phyloP scores from a whole-genome alignment of 495 filamentous ascomycete genomes.

The Neurospora terricola region DNA sequence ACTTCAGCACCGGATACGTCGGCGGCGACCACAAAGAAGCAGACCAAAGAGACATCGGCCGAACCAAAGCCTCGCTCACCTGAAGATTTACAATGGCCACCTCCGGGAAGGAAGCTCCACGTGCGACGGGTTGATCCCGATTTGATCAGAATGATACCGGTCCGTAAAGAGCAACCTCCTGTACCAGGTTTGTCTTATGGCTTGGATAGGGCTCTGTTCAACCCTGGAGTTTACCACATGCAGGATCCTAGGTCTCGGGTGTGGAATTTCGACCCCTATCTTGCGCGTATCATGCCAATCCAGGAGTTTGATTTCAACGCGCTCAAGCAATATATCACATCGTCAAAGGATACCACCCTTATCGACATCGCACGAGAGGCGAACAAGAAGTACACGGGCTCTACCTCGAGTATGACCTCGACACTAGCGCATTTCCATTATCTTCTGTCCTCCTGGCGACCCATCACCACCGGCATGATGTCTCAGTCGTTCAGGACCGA shows the following conservation, averaged over 20 bases:
- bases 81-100: slow-evolving; percentile 4
- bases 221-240: slow-evolving; percentile 84
- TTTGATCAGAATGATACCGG: slow-evolving; percentile 20
- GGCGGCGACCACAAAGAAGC: neutral
- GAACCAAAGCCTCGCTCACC: neutral
- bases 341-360: slow-evolving; percentile 69
- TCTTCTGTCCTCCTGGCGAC: slow-evolving; percentile 75
- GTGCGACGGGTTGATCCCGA: slow-evolving; percentile 19
- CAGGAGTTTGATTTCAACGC: slow-evolving; percentile 85
- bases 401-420: slow-evolving; percentile 91
- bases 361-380: slow-evolving; percentile 51
- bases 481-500: slow-evolving; percentile 56
- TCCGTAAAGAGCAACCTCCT: slow-evolving; percentile 44
- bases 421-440: slow-evolving; percentile 86
- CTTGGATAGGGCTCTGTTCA: slow-evolving; percentile 87
- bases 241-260: slow-evolving; percentile 82
- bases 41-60: neutral
- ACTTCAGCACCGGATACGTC: slow-evolving; percentile 8
- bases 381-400: slow-evolving; percentile 81
- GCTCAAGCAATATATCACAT: slow-evolving; percentile 75
- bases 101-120: neutral
- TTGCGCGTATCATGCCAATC: slow-evolving; percentile 83
- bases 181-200: slow-evolving; percentile 70
- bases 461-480: slow-evolving; percentile 51
- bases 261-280: slow-evolving; percentile 93